phyloP scores from a whole-genome alignment of 352 stramenopile species.

The Plasmopara viticola region DNA sequence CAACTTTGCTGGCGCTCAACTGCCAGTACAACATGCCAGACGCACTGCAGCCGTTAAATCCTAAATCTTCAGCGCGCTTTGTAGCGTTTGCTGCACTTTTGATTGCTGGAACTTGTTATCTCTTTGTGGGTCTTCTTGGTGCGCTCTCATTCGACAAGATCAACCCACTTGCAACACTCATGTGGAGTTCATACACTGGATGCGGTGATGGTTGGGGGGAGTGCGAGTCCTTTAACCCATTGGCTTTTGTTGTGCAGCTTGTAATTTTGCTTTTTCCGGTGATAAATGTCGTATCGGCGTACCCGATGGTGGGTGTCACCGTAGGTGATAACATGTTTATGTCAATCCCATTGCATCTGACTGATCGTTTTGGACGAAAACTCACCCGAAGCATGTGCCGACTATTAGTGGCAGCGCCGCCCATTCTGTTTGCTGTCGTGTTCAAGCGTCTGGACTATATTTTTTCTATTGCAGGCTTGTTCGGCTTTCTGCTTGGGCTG shows the following conservation, averaged over 20 bases:
- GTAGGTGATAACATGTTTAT: slow-evolving; percentile 84
- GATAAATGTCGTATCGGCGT: slow-evolving; percentile 79
- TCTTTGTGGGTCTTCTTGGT: slow-evolving; percentile 66
- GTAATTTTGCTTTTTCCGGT: slow-evolving; percentile 80
- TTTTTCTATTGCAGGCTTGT: slow-evolving; percentile 68
- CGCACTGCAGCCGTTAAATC: slow-evolving; percentile 68
- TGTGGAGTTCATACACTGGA: slow-evolving; percentile 76
- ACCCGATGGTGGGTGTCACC: slow-evolving; percentile 79
- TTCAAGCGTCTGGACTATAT: slow-evolving; percentile 88
- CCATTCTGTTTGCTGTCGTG: slow-evolving; percentile 64
- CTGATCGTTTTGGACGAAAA: slow-evolving; percentile 35
- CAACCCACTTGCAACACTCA: slow-evolving; percentile 70
- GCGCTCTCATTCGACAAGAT: slow-evolving; percentile 71
- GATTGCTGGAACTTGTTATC: slow-evolving; percentile 64
- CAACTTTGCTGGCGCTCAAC: slow-evolving; percentile 78
- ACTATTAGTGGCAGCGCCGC: slow-evolving; percentile 53
- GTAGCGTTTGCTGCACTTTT: slow-evolving; percentile 61
- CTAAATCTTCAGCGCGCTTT: slow-evolving; percentile 52
- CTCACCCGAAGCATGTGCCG: slow-evolving; percentile 52
- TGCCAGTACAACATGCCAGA: slow-evolving; percentile 87
- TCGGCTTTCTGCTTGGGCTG: slow-evolving; percentile 70
- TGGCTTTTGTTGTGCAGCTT: slow-evolving; percentile 62
- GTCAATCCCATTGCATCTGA: slow-evolving; percentile 66
- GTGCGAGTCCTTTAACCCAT: slow-evolving; percentile 39
- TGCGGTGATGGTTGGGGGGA: slow-evolving; percentile 72